phyloP scores from a whole-genome alignment of 2,329 filamentous ascomycete species.

The Cladorrhinum sp. region DNA sequence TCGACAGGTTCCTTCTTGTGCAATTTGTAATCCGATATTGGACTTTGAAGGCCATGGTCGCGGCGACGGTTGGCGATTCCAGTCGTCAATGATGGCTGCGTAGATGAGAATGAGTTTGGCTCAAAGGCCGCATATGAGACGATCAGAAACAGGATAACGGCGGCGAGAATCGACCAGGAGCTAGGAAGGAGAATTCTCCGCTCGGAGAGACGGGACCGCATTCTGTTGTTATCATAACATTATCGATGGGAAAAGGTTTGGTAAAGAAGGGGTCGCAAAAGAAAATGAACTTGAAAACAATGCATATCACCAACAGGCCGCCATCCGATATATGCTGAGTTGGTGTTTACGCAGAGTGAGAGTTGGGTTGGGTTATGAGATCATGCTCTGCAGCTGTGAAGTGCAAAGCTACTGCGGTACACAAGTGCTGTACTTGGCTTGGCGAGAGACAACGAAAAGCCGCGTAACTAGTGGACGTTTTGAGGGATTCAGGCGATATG shows the following conservation, averaged over 20 bases:
- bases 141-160: background rate
- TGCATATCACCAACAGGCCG: background rate
- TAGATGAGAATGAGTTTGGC: background rate
- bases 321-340: background rate
- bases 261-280: background rate
- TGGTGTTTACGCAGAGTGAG: background rate
- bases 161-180: background rate
- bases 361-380: conserved; percentile 13
- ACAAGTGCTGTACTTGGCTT: background rate
- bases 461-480: background rate
- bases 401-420: background rate
- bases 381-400: conserved; percentile 2
- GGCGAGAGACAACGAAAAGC: background rate
- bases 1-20: conserved; percentile 41
- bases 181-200: background rate
- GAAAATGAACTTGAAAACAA: background rate
- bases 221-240: conserved; percentile 11
- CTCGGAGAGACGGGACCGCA: conserved; percentile 3
- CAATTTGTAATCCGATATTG: conserved; percentile 29
- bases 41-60: conserved; percentile 13
- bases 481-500: background rate
- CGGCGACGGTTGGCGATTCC: background rate
- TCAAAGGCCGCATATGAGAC: background rate
- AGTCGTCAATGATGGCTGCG: background rate
- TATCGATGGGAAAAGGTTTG: background rate